Conservation (phyloP, 2,329 filamentous ascomycete species). For the Clonostachys solani region DNA sequence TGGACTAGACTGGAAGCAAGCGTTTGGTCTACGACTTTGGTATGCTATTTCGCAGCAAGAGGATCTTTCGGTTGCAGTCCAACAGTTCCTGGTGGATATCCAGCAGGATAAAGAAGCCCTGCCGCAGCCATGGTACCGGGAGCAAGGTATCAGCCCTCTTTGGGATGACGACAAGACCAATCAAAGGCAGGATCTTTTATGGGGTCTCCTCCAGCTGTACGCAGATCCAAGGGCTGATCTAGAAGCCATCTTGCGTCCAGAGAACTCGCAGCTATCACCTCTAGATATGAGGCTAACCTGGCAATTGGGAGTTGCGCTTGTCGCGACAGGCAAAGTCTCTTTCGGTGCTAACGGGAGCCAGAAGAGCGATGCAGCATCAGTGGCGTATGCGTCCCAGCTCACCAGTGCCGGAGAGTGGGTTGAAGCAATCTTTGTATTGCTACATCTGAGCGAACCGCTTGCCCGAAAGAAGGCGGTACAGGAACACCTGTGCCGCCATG, state of each 20-base stretch:
- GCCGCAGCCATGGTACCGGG: conserved; percentile 68
- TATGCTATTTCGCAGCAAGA: conserved; percentile 71
- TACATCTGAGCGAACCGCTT: conserved; percentile 63
- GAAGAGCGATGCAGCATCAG: conserved; percentile 62
- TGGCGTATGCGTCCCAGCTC: conserved; percentile 62
- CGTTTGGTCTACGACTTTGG: conserved; percentile 88
- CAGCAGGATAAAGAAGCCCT: conserved; percentile 64
- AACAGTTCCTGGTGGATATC: conserved; percentile 70
- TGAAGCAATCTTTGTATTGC: conserved; percentile 70
- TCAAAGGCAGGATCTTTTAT: conserved; percentile 72
- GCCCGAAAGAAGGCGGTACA: conserved; percentile 65
- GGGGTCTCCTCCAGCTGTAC: conserved; percentile 82
- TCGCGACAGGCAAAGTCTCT: conserved; percentile 41
- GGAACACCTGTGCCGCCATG: conserved; percentile 71
- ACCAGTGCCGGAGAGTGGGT: conserved; percentile 62
- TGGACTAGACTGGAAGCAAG: conserved; percentile 85
- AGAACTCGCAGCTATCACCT: conserved; percentile 71
- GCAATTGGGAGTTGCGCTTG: conserved; percentile 73
- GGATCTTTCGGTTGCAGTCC: conserved; percentile 67
- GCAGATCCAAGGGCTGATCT: conserved; percentile 54
- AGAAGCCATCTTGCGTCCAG: conserved; percentile 69
- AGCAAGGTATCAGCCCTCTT: conserved; percentile 50
- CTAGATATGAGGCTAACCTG: conserved; percentile 76
- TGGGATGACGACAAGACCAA: conserved; percentile 58
- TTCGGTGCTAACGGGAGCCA: conserved; percentile 50